Percentiles rank a stretch among this genome's conserved stretches.
phyloP scores from a whole-genome alignment of 257 asterid species.

The Plantago ovata region DNA sequence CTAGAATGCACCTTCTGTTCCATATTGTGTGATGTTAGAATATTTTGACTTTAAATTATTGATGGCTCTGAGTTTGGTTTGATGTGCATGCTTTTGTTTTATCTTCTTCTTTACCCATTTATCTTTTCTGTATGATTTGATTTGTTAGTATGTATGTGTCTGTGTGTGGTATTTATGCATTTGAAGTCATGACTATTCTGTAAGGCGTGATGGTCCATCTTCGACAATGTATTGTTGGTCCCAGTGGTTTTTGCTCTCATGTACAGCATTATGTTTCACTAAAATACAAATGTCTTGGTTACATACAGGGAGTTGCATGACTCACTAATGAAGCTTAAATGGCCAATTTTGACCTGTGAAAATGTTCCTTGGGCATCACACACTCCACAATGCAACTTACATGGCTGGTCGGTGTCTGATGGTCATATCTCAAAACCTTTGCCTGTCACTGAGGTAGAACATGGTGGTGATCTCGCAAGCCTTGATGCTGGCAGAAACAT shows the following conservation, averaged over 20 bases:
- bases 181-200: constrained; percentile 14
- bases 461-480: constrained; percentile 36
- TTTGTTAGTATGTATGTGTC: not conserved
- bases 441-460: constrained; percentile 41
- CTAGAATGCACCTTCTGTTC: constrained; percentile 17
- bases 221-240: not conserved
- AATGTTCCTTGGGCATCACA: constrained; percentile 90
- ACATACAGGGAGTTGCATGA: constrained; percentile 80
- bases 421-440: constrained; percentile 28
- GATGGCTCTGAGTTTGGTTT: not conserved
- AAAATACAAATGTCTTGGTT: constrained; percentile 41
- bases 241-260: constrained; percentile 10
- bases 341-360: constrained; percentile 68
- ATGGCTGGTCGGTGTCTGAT: constrained; percentile 52
- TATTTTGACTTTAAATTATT: constrained; percentile 4
- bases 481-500: constrained; percentile 32
- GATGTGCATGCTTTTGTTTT: not conserved
- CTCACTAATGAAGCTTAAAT: constrained; percentile 62
- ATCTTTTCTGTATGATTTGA: not conserved
- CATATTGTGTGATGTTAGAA: constrained; percentile 10
- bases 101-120: not conserved
- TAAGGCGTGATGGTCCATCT: not conserved
- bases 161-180: not conserved
- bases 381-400: constrained; percentile 72
- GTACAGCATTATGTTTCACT: constrained; percentile 20